Evolutionary conservation across 495 filamentous ascomycete species (phyloP).

Genomic region (Penicillium macrosclerotiorum): DNA sequence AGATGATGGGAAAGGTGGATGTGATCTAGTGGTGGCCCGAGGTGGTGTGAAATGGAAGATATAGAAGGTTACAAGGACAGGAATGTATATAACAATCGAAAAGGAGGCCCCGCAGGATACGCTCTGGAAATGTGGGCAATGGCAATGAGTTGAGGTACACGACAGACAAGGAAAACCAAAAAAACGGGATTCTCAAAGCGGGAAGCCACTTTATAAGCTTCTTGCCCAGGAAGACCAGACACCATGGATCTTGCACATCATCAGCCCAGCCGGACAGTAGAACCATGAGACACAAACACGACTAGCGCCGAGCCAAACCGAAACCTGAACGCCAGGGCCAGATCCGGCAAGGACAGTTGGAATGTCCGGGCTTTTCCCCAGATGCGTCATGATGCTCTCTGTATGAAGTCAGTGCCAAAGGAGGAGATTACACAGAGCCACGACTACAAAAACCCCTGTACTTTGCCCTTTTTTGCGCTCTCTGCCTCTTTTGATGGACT

Average conservation of each 20-base stretch:
- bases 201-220: constrained; percentile 5
- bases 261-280: constrained; percentile 3
- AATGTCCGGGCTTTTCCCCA: constrained; percentile 19
- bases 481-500: background rate
- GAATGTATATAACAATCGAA: background rate
- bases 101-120: background rate
- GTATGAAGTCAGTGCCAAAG: constrained; percentile 23
- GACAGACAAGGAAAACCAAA: background rate
- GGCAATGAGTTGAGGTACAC: background rate
- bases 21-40: too few species aligned
- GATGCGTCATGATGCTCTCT: constrained; percentile 34
- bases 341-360: constrained; percentile 11
- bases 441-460: background rate
- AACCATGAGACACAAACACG: constrained; percentile 17
- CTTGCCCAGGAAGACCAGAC: background rate
- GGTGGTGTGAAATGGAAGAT: constrained; percentile 1
- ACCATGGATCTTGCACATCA: background rate
- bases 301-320: constrained; percentile 12
- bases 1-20: too few species aligned
- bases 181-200: background rate
- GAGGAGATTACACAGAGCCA: background rate
- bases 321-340: constrained; percentile 5
- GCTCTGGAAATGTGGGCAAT: background rate
- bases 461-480: background rate
- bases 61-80: background rate